Evolutionary conservation across 129 eudicot genomes (phyloP).

Genomic region (Flaveria robusta): DNA sequence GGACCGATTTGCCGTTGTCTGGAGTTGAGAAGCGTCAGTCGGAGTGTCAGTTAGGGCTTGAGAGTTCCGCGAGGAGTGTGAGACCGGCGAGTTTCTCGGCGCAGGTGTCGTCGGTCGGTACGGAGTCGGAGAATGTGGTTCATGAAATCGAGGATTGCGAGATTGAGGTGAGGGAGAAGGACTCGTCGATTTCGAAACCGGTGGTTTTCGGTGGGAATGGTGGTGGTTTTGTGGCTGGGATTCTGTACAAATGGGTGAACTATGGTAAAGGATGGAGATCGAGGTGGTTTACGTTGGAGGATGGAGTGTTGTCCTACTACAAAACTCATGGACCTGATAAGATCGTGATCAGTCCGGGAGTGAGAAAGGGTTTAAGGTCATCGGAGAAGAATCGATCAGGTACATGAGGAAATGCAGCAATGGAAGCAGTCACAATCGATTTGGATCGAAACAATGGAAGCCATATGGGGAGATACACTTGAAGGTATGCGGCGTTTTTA

Average conservation of each 20-base stretch:
- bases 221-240: conserved; percentile 68
- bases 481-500: conserved; percentile 57
- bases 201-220: conserved; percentile 41
- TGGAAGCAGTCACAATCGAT: conserved; percentile 34
- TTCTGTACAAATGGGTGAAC: conserved; percentile 93
- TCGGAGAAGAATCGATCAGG: conserved; percentile 82
- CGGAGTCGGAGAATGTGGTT: conserved; percentile 38
- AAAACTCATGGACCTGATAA: conserved; percentile 92
- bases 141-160: conserved; percentile 42
- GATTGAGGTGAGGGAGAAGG: conserved; percentile 51
- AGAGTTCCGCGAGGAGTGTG: conserved; percentile 33
- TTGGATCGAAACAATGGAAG: conserved; percentile 62
- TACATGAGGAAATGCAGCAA: conserved; percentile 68
- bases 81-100: conserved; percentile 57
- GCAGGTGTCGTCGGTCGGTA: conserved; percentile 59
- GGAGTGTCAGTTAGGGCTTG: conserved; percentile 59
- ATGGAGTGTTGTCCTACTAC: conserved; percentile 90
- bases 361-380: conserved; percentile 71
- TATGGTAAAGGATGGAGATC: conserved; percentile 97
- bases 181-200: conserved; percentile 25
- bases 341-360: conserved; percentile 52
- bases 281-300: conserved; percentile 92
- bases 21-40: conserved; percentile 48
- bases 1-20: conserved; percentile 46
- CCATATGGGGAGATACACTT: conserved; percentile 93